Base-by-base conservation (phyloP, 2,329 filamentous ascomycete species). In the Didymella segeticola region DNA sequence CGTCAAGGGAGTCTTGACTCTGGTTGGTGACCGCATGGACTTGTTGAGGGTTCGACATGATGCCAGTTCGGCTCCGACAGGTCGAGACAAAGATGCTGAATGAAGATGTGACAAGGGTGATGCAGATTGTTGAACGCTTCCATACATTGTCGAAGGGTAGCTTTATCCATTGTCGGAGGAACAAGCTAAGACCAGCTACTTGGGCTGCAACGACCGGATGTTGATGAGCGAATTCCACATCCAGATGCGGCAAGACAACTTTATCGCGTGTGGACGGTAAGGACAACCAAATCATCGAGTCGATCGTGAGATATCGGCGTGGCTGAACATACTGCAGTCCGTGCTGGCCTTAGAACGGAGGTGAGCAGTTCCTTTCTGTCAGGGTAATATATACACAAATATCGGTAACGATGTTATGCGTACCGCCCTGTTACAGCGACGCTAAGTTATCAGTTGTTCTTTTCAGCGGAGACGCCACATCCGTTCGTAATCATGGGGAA, bases 1-100 rank as follows among this genome's bases (percentile, higher is more conserved):
- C 67, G 42, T 68, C 63, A 23, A 71, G 41, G 14, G 68, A 67
- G 54, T 68, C 58, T 12, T 61, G 53, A 51, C 63, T 70, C 23
- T 49, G 51, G 17, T 48, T 37, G 48, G 43, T 54, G 34, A 49
- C 29, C 42, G 60, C 54, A 36, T 60, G 48, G 52, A 43, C 60
- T 47, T 58, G 50, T 36, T 63, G 57, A 57, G 59, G 54, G 45
- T 34, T 45, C 36, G 52, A 58, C 69, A 72, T 71, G 42, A 52
- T 67, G 56, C 53, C 37, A 30, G 37, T 15, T 41, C 53, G 43
- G 20, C 34, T 53, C 45, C 46, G 22, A 30, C 47, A 46, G 43
- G 37, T 63, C 53, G 49, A 59, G 48, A 57, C 57, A 47, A 53
- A 56, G 47, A 54, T 60, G 60, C 63, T 61, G 60, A 60, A 46